Base-by-base conservation (phyloP, 73 alveolate species). In the Tetrahymena elliotti region DNA sequence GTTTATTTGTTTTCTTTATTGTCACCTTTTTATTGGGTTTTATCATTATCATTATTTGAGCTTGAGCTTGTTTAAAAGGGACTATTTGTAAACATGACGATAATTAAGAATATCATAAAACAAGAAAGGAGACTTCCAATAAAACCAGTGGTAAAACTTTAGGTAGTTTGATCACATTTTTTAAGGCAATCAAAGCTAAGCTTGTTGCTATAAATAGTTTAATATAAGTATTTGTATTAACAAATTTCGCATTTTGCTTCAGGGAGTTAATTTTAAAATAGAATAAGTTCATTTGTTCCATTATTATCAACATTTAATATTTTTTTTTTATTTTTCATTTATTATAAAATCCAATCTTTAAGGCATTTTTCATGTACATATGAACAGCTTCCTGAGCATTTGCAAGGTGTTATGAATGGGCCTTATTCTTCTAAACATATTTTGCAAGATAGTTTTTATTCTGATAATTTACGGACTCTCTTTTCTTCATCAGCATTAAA, bases 311-410 rank as follows among this genome's bases (percentile, higher is more conserved):
- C 18, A 24, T 68, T 68, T 68, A 1, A 68, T 18, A 68, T 31
- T 31, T 68, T 68, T 31, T 68, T 68, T 68, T 68, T 68, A 31
- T 68, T 68, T 31, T 68, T 68, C 36, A 27, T 27, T 24, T 94
- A 83, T 84, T 94, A 47, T 84, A 94, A 92, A 34, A 88, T 88
- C 96, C 96, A 94, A 84, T 84, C 83, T 33, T 94, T 94, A 35
- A 94, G 47, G 38, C 96, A 94, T 84, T 94, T 93, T 52, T 94
- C 96, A 52, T 94, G 96, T 10, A 94, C 95, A 40, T 22, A 83
- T 27, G 83, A 22, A 27, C 68, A 33, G 4, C 94, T 39, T 36
- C 96, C 96, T 47, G 93, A 36, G 24, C 96, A 94, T 88, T 94
- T 88, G 53, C 96, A 94, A 12, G 96, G 96, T 27, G 93, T 68